Evolutionary conservation across 805 yeast species (phyloP).

Genomic region (Metschnikowia drakensbergensis): DNA sequence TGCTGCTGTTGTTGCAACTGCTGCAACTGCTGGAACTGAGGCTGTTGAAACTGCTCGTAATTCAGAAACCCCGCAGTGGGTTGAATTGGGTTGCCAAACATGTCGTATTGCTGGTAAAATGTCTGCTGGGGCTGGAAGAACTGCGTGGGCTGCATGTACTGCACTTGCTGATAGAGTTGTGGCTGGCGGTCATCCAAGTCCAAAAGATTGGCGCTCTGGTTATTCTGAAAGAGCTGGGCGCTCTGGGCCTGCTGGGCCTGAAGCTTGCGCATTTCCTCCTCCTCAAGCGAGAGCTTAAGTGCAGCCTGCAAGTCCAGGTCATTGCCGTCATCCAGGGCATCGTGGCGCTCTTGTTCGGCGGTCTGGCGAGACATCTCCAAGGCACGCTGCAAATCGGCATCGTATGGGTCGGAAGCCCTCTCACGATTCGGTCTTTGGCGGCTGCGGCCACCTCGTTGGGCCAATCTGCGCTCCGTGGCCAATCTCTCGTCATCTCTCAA

Average conservation of each 20-base stretch:
- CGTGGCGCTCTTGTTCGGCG: conserved; percentile 76
- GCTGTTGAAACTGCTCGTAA: conserved; percentile 32
- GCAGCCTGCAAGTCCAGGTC: conserved; percentile 69
- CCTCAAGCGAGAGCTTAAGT: conserved; percentile 67
- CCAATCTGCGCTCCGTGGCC: conserved; percentile 58
- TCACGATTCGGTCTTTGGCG: conserved; percentile 1
- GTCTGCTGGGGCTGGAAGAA: conserved; percentile 16
- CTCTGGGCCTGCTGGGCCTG: conserved; percentile 26
- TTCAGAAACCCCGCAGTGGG: conserved; percentile 48
- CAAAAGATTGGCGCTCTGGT: conserved; percentile 42
- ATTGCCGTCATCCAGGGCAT: conserved; percentile 43
- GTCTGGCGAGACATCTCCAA: conserved; percentile 75
- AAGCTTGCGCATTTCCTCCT: conserved; percentile 62
- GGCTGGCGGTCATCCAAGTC: conserved; percentile 46
- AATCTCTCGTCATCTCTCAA: conserved; percentile 80
- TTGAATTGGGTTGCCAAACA: conserved; percentile 66
- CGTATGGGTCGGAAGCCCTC: conserved; percentile 43
- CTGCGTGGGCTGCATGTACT: conserved; percentile 12
- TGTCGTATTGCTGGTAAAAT: conserved; percentile 43
- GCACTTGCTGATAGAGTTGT: conserved; percentile 18
- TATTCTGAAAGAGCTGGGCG: neutral
- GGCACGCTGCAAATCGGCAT: conserved; percentile 75
- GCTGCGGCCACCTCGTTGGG: conserved; percentile 10
- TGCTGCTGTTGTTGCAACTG: conserved; percentile 31
- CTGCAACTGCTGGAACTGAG: conserved; percentile 28